Percentiles rank a stretch among this genome's conserved stretches.
Conservation (phyloP, 2,329 filamentous ascomycete genomes). For the Cladophialophora yegresii region DNA sequence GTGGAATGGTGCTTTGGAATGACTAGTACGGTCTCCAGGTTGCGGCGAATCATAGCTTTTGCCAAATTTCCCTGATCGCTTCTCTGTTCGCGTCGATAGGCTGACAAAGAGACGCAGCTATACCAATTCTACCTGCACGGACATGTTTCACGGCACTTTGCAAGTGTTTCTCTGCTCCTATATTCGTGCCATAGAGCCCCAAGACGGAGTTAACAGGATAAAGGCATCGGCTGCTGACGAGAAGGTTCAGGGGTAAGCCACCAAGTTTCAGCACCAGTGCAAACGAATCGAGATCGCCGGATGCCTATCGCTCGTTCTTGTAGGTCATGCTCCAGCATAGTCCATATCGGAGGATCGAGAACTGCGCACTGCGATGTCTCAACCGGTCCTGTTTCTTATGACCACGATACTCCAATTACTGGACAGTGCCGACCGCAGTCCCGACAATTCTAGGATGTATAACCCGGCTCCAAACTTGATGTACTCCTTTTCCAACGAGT, state of each 20-base stretch:
- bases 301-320: constrained; percentile 26
- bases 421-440: neutral
- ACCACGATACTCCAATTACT: neutral
- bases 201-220: neutral
- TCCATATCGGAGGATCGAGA: neutral
- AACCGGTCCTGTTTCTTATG: neutral
- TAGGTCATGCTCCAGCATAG: neutral
- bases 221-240: neutral
- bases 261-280: constrained; percentile 4
- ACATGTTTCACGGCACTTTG: constrained; percentile 28
- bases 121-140: constrained; percentile 27
- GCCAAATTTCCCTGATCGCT: neutral
- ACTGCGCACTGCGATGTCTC: neutral
- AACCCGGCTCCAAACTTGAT: constrained; percentile 21
- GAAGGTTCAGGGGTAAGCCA: neutral
- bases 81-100: neutral
- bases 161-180: constrained; percentile 6
- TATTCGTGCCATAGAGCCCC: neutral
- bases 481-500: constrained; percentile 25
- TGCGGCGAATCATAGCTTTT: neutral
- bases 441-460: neutral
- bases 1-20: constrained; percentile 23
- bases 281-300: constrained; percentile 2
- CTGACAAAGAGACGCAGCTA: constrained; percentile 5
- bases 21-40: constrained; percentile 1